Base-by-base conservation (phyloP, 202 grass and related monocot genomes). In the Schoenoplectus tabernaemontani region DNA sequence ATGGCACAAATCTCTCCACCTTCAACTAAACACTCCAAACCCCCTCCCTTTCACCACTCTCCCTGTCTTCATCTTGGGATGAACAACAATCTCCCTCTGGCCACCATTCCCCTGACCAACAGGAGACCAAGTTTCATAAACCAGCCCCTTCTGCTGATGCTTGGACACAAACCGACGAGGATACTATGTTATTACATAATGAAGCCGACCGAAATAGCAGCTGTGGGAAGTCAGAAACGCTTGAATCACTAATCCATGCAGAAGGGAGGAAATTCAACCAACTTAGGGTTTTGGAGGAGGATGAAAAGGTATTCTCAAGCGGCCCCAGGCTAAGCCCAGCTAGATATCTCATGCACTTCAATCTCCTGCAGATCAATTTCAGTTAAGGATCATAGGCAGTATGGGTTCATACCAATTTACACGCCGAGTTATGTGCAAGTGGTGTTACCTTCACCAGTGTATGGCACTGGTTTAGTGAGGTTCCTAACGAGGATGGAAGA, bases 301-400 rank as follows among this genome's bases (percentile, higher is more conserved):
- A 95, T 20, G 91, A 99, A 43, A 83, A 87, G 28, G 33, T 92
- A 64, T 86, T 86, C 9, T 86, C 80, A 59, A 85, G n/a, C n/a
- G 60, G 60, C 0, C 84, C 91, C 0, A 95, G 91, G 83, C 69
- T 92, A 37, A 99, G 84, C 81, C 85, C 86, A 0, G 53, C 88
- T 1, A 90, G 84, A 82, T 86, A 90, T 22, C 86, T 99, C 59
- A 95, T 99, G 92, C 89, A 99, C 42, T 82, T 99, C n/a, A 39
- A 91, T 99, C 65, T 91, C 90, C 11, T 99, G 96, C 33, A 92
- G 92, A 19, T 88, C 96, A 3, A 89, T 92, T 69, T 88, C 96
- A 11, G 91, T 91, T 50, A 99, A 93, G 65, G 88, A 95, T 83
- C 81, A 86, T 68, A 82, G 87, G 65, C 65, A 20, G 28, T 70